A percentile compares a stretch with the other conserved stretches of the same genome.
Evolutionary conservation across 768 basidiomycete species (phyloP).

Genomic region (Hortiboletus flavorubellus): DNA sequence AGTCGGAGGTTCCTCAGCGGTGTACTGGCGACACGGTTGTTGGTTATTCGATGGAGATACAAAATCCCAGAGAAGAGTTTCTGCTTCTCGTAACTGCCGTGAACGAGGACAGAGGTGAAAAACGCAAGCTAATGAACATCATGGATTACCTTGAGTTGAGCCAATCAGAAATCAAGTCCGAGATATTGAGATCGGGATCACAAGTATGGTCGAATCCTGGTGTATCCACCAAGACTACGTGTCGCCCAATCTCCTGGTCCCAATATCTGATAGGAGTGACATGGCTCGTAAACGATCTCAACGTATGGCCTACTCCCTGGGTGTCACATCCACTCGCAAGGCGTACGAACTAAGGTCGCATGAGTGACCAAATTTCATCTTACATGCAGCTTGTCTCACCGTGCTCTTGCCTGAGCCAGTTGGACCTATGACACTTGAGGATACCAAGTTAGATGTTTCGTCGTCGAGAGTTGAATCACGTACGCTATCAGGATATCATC

Average conservation of each 20-base stretch:
- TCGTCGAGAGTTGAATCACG: background rate
- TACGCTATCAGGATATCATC: slow-evolving; percentile 14
- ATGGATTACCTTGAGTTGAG: slow-evolving; percentile 8
- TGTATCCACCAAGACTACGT: slow-evolving; percentile 24
- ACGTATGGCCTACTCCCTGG: slow-evolving; percentile 3
- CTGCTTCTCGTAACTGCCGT: slow-evolving; percentile 5
- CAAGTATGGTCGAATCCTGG: slow-evolving; percentile 23
- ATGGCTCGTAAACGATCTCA: slow-evolving; percentile 11
- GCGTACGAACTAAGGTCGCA: slow-evolving; percentile 8
- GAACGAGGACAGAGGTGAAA: background rate
- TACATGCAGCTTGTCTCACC: background rate
- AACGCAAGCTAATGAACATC: background rate
- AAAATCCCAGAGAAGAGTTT: slow-evolving; percentile 33
- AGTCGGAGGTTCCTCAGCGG: slow-evolving; percentile 33
- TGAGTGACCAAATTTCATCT: background rate
- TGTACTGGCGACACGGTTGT: slow-evolving; percentile 35
- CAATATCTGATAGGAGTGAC: slow-evolving; percentile 4
- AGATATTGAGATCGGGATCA: slow-evolving; percentile 11
- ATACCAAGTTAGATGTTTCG: background rate
- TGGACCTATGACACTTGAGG: slow-evolving; percentile 18
- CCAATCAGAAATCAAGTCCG: slow-evolving; percentile 14
- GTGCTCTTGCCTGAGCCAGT: slow-evolving; percentile 16
- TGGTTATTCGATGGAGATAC: slow-evolving; percentile 40
- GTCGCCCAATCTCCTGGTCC: background rate
- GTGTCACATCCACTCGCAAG: background rate